These are phyloP conservation scores for Suillus brevipes DNA, from an alignment of 768 basidiomycete genomes.

Conservation along the genomic window DNA sequence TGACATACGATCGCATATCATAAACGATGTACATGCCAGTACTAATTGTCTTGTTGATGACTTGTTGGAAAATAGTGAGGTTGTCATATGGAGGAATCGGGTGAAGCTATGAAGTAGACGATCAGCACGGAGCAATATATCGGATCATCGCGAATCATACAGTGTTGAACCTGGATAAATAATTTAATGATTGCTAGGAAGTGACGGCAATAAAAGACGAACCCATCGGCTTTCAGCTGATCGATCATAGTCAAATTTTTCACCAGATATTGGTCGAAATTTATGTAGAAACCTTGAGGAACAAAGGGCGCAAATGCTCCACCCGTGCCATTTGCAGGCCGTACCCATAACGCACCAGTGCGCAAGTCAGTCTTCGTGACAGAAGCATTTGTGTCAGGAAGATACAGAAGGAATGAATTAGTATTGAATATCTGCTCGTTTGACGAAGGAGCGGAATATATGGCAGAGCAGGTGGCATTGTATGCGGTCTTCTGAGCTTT, in stretches of 20 bases:
- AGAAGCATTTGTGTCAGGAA: constrained; percentile 37
- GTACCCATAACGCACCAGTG: constrained; percentile 44
- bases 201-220: not conserved
- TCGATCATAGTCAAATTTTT: constrained; percentile 53
- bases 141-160: constrained; percentile 14
- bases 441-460: constrained; percentile 17
- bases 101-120: constrained; percentile 50
- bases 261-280: constrained; percentile 54
- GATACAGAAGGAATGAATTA: constrained; percentile 38
- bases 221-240: constrained; percentile 61
- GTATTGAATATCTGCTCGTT: constrained; percentile 32
- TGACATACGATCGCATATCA: constrained; percentile 64
- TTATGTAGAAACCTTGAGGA: constrained; percentile 75
- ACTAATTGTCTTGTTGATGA: constrained; percentile 18
- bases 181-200: not conserved
- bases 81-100: constrained; percentile 69
- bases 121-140: constrained; percentile 21
- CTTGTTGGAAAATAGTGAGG: constrained; percentile 36
- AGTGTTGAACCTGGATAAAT: constrained; percentile 21
- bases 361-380: constrained; percentile 51
- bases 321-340: constrained; percentile 29
- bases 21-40: constrained; percentile 64
- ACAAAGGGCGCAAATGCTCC: constrained; percentile 42
- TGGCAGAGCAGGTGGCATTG: constrained; percentile 37
- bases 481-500: constrained; percentile 31